phyloP scores from a whole-genome alignment of 331 rosid species.

The Erythrophleum ivorense region DNA sequence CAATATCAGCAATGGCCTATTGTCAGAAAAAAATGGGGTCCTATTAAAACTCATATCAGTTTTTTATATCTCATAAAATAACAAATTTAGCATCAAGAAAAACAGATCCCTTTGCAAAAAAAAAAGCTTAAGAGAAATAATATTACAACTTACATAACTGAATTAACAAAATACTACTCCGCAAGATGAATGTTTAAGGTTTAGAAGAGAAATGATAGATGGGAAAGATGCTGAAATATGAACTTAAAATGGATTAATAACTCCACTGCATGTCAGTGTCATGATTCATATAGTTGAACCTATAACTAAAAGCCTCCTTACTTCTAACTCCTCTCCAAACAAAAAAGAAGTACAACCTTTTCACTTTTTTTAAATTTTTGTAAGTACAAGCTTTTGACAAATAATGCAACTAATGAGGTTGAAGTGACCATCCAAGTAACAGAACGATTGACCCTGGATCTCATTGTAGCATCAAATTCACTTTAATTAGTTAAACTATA shows the following conservation, averaged over 20 bases:
- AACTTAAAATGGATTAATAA: conserved; percentile 1
- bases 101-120: conserved; percentile 7
- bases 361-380: too few species aligned
- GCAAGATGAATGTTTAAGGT: neutral
- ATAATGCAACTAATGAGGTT: neutral
- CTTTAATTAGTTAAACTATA: neutral
- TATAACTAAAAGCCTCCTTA: neutral
- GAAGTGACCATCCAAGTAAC: neutral
- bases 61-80: neutral
- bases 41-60: neutral
- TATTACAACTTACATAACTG: neutral
- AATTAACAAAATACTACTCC: neutral
- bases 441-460: neutral
- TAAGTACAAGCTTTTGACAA: neutral
- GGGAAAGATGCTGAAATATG: neutral
- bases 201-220: neutral
- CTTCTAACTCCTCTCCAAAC: neutral
- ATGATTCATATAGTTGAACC: neutral
- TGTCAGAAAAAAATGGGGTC: neutral
- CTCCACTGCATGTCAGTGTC: neutral
- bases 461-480: neutral
- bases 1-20: conserved; percentile 92
- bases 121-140: neutral
- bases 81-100: conserved; percentile 3
- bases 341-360: neutral